Evolutionary conservation across 2,329 filamentous ascomycete genomes (phyloP).

Genomic region (Thermomyces lanuginosus): DNA sequence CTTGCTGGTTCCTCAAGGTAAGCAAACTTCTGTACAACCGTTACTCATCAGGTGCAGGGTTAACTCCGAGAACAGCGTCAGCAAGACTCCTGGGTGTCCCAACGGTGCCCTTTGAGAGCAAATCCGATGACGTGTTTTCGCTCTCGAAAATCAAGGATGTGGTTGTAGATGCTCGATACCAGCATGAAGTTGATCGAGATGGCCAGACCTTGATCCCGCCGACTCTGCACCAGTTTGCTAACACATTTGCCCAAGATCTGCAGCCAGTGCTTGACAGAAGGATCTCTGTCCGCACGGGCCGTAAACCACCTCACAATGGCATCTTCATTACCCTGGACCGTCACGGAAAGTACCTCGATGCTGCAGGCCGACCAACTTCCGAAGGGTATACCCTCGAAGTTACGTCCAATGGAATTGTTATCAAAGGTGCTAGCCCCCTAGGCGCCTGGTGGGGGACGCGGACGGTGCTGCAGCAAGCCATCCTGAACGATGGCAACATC

Average conservation of each 20-base stretch:
- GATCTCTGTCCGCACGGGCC: no score
- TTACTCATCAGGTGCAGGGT: no score
- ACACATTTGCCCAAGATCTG: slow-evolving; percentile 30
- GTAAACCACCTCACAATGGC: no score
- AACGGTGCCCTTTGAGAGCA: slow-evolving; percentile 9
- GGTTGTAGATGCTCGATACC: slow-evolving; percentile 30
- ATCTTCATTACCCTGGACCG: slow-evolving; percentile 36
- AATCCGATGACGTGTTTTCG: slow-evolving; percentile 4
- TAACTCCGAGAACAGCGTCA: no score
- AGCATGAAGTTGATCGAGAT: slow-evolving; percentile 25
- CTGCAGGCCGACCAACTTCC: slow-evolving; percentile 30
- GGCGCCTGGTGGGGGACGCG: slow-evolving; percentile 41
- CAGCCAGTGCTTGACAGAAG: slow-evolving; percentile 10
- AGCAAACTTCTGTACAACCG: no score
- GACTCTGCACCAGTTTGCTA: slow-evolving; percentile 32
- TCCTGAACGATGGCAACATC: slow-evolving; percentile 25
- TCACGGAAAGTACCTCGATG: slow-evolving; percentile 26
- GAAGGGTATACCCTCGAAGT: slow-evolving; percentile 36
- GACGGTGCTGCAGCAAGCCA: slow-evolving; percentile 34
- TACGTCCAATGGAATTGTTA: slow-evolving; percentile 24
- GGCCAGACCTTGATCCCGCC: slow-evolving; percentile 39
- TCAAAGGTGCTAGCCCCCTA: slow-evolving; percentile 36
- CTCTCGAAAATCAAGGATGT: slow-evolving; percentile 16
- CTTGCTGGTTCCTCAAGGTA: no score
- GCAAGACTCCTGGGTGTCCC: no score